A percentile compares a stretch with the other conserved stretches of the same genome.
Conservation (phyloP, 129 eudicot genomes). For the Tagetes erecta region DNA sequence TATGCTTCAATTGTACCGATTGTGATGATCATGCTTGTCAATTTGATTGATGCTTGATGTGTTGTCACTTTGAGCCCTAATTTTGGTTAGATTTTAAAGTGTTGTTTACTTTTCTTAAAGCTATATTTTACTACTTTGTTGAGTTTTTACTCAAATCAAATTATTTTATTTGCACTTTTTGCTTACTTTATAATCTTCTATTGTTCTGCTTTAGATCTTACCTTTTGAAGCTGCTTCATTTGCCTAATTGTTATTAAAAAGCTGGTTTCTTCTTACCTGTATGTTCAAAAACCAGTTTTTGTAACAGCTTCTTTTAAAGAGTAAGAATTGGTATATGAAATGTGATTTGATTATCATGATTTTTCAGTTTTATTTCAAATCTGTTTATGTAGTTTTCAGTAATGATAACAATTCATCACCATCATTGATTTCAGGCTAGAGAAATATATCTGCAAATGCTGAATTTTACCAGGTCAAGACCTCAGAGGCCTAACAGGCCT, state of each 20-base stretch:
- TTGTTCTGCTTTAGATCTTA: constrained; percentile 22
- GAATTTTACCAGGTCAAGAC: constrained; percentile 53
- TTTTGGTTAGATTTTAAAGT: background rate
- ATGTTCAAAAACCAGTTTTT: background rate
- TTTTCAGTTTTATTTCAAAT: background rate
- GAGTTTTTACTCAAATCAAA: constrained; percentile 21
- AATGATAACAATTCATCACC: background rate
- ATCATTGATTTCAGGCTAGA: constrained; percentile 22
- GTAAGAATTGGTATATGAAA: background rate
- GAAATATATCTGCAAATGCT: constrained; percentile 47
- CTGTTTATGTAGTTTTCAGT: background rate
- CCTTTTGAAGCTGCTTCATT: constrained; percentile 32
- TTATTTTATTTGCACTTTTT: constrained; percentile 17
- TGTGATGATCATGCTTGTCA: background rate
- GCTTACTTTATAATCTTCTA: constrained; percentile 25
- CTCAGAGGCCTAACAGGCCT: constrained; percentile 61
- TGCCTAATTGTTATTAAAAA: constrained; percentile 19
- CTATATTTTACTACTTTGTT: constrained; percentile 20
- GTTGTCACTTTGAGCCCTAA: background rate
- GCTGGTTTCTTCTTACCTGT: constrained; percentile 1
- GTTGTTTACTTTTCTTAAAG: constrained; percentile 3
- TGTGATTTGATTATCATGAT: background rate
- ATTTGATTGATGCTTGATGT: constrained; percentile 15
- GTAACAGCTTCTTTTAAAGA: background rate
- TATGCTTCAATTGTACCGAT: background rate